Evolutionary conservation across 2,329 filamentous ascomycete species (phyloP).

Genomic region (Fusarium pseudocircinatum): DNA sequence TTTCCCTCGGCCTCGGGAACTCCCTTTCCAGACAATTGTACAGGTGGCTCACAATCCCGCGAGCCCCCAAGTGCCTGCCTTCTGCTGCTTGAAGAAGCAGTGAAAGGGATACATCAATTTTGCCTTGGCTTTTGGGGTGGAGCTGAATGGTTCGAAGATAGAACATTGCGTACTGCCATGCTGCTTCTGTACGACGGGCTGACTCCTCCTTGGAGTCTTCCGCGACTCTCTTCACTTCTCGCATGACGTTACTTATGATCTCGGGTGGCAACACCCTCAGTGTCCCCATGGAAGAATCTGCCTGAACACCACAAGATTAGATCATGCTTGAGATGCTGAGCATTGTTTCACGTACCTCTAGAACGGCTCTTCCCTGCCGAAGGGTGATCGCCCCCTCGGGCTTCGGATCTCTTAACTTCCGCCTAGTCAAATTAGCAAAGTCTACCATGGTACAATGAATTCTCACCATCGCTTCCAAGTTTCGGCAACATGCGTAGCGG

Average conservation of each 20-base stretch:
- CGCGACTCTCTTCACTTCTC: not conserved
- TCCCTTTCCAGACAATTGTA: accelerated
- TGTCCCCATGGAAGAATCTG: not conserved
- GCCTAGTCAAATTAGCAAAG: not conserved
- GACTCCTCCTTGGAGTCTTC: accelerated
- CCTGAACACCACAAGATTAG: not conserved
- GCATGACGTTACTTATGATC: not conserved
- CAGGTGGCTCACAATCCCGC: not conserved
- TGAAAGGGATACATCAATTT: not conserved
- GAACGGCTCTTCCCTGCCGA: not conserved
- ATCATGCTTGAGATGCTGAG: not conserved
- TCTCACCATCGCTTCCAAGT: not conserved
- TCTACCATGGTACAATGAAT: accelerated
- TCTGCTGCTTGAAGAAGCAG: not conserved
- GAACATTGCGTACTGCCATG: not conserved
- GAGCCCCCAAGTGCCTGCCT: not conserved
- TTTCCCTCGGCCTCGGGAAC: not conserved
- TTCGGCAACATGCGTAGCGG: not conserved
- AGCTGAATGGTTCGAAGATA: not conserved
- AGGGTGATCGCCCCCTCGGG: not conserved
- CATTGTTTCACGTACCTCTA: not conserved
- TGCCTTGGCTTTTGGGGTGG: not conserved
- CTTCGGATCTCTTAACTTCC: not conserved
- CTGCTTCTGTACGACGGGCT: not conserved
- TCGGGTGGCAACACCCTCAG: accelerated